Evolutionary conservation across 768 basidiomycete genomes (phyloP), one percentile per base, ranked within the genome.

Genomic region (Pleurotus platypus): DNA sequence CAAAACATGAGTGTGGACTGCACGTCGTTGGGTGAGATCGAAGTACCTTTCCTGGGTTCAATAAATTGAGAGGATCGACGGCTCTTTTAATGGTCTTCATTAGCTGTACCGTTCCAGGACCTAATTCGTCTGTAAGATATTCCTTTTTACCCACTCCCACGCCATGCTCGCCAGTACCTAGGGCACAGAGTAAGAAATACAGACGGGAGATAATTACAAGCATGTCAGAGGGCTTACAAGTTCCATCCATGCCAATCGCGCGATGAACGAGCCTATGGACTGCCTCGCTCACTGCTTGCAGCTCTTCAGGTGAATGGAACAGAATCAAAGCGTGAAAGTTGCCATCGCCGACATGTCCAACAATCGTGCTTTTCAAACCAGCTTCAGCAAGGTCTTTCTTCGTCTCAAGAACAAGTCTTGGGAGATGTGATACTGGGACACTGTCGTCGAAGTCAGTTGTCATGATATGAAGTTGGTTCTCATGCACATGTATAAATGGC

Each of bases 131-230:
- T 15, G 74, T 68, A 2, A 98, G 80, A 69, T 91, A 96, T 64
- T 89, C 83, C 63, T 84, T 88, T 74, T 94, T 94, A 8, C 92
- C 92, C 5, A 94, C 70, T 1, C 93, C 92, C 12, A 94, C 87
- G 0, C 92, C 92, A 67, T 94, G 92, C 68, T 94, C 92, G 7
- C 91, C 90, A 3, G 89, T 90, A 62, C 87, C 87, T 90, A 59
- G 8, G 55, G 40, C n/a, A 9, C 11, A 35, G n/a, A 62, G 15
- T 18, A 16, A 56, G 46, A 26, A 24, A 43, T 20, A 60, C 20
- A 22, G 3, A 11, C 35, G 49, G 13, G 49, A 22, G 15, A 15
- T 61, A 47, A 60, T 4, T 26, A 7, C 46, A 40, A 22, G n/a
- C n/a, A 4, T 30, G 5, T 16, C 7, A 4, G 13, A 43, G 30